These are phyloP conservation scores for Neopestalotiopsis rosae DNA, from an alignment of 2,329 filamentous ascomycete genomes.

Conservation along the genomic window DNA sequence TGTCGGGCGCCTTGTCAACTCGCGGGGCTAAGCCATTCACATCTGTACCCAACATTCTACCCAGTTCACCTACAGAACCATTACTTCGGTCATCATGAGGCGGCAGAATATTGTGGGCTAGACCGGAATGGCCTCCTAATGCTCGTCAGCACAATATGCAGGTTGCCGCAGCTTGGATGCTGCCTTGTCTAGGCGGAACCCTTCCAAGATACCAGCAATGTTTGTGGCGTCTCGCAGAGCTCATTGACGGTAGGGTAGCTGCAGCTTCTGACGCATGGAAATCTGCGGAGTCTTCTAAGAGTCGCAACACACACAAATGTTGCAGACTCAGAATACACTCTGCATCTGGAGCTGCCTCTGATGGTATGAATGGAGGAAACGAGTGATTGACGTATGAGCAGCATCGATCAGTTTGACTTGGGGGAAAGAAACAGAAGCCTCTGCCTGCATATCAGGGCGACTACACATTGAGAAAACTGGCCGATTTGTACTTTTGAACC, in stretches of 20 bases:
- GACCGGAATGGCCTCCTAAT: conserved; percentile 32
- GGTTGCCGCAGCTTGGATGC: conserved; percentile 43
- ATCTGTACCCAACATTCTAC: neutral
- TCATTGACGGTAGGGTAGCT: conserved; percentile 52
- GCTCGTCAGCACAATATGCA: conserved; percentile 44
- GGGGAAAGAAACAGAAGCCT: neutral
- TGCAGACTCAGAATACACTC: neutral
- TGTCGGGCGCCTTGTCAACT: neutral
- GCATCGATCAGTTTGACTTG: neutral
- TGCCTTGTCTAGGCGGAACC: conserved; percentile 41
- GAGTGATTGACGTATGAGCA: neutral
- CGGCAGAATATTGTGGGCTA: conserved; percentile 33
- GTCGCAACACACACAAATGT: neutral
- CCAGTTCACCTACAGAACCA: neutral
- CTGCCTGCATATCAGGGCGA: neutral
- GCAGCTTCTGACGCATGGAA: conserved; percentile 51
- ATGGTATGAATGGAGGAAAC: neutral
- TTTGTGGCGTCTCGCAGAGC: conserved; percentile 54
- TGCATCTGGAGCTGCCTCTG: neutral
- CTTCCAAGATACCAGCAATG: conserved; percentile 47
- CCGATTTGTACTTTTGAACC: neutral
- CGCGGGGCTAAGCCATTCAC: neutral
- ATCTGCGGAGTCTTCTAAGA: conserved; percentile 20
- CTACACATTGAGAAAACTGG: neutral
- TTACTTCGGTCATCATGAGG: conserved; percentile 29